phyloP scores from a whole-genome alignment of 176 grass and related monocot genomes.

The Carex parvula region DNA sequence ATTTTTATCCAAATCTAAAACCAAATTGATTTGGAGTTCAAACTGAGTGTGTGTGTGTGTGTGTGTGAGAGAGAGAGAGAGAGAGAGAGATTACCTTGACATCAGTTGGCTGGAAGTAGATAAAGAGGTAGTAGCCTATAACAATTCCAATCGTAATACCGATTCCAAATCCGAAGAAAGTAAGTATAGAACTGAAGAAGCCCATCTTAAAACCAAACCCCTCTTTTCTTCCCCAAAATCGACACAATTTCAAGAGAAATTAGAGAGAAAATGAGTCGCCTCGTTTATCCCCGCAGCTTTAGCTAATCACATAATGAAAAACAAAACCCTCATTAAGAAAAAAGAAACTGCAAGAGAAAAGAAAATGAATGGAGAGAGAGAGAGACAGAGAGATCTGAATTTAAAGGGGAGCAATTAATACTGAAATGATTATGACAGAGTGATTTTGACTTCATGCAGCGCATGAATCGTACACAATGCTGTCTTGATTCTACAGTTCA shows the following conservation, averaged over 20 bases:
- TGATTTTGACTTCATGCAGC: too few relatives aligned
- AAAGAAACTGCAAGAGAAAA: background rate
- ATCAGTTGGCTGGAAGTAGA: constrained; percentile 72
- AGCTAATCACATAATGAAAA: constrained; percentile 26
- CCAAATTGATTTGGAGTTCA: background rate
- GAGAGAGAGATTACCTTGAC: constrained; percentile 47
- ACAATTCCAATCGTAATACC: constrained; percentile 48
- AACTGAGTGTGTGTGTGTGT: background rate
- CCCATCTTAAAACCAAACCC: constrained; percentile 39
- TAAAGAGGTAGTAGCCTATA: constrained; percentile 67
- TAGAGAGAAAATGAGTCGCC: background rate
- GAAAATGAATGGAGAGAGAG: background rate
- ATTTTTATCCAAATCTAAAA: background rate
- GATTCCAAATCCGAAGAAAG: constrained; percentile 68
- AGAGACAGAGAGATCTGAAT: constrained; percentile 15
- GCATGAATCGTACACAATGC: too few relatives aligned
- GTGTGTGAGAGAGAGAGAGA: background rate
- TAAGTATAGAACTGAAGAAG: constrained; percentile 47
- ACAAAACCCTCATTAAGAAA: background rate
- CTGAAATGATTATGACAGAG: background rate
- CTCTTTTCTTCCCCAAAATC: background rate
- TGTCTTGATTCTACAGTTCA: too few relatives aligned
- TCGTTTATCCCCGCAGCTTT: background rate
- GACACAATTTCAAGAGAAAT: background rate
- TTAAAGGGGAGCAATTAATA: constrained; percentile 24